Conservation (phyloP, 345 rosid species). For the Leavenworthia alabamica region DNA sequence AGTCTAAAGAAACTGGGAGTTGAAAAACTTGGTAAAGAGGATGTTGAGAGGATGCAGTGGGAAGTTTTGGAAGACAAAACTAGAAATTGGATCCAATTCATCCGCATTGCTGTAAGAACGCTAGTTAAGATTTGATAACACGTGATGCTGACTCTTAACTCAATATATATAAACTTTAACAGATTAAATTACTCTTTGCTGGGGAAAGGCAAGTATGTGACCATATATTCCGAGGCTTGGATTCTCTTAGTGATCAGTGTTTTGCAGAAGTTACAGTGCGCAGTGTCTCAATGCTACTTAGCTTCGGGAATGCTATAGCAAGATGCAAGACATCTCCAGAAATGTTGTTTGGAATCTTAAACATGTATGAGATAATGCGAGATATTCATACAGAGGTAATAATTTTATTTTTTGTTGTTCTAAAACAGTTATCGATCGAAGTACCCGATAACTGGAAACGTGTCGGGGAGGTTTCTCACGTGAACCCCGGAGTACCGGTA, state of each 20-base stretch:
- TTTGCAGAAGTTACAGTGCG: conserved; percentile 77
- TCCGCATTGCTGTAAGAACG: conserved; percentile 91
- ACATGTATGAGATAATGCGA: conserved; percentile 97
- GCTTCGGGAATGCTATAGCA: conserved; percentile 98
- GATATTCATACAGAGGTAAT: conserved; percentile 94
- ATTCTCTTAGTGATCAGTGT: conserved; percentile 83
- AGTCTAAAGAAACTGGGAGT: conserved; percentile 88
- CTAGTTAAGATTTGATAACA: background rate
- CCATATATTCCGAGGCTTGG: conserved; percentile 84
- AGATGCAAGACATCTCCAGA: conserved; percentile 97
- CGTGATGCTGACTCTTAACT: conserved; percentile 4
- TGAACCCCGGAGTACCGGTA: too few relatives aligned
- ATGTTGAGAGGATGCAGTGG: conserved; percentile 97
- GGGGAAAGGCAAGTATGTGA: conserved; percentile 91
- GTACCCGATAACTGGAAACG: too few relatives aligned
- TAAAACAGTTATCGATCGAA: too few relatives aligned
- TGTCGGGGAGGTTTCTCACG: too few relatives aligned
- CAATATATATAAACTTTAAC: conserved; percentile 24
- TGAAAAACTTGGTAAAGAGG: conserved; percentile 93
- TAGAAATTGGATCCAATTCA: conserved; percentile 95
- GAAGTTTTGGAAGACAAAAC: conserved; percentile 96
- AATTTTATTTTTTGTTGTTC: too few relatives aligned
- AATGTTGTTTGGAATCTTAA: conserved; percentile 90
- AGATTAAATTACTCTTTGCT: conserved; percentile 92
- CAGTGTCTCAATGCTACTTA: conserved; percentile 86